Percentiles rank a stretch among this genome's conserved stretches.
These are phyloP conservation scores for Urostyla sp. DNA, from an alignment of 73 alveolate species.

Conservation along the genomic window DNA sequence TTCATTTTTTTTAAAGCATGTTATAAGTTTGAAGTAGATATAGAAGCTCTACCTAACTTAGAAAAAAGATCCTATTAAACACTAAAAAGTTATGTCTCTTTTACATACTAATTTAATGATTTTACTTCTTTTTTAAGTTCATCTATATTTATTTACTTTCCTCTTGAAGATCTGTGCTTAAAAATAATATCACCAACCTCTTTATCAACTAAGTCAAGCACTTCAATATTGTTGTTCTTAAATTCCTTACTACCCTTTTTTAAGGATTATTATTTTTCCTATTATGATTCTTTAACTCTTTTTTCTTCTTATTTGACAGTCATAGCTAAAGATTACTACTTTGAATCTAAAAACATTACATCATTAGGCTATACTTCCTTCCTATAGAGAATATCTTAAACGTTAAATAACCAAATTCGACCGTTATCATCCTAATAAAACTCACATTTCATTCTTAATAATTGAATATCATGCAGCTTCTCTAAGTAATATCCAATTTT, in stretches of 20 bases:
- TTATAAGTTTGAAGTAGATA: too few species aligned
- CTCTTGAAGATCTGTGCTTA: constrained; percentile 18
- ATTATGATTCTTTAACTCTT: not conserved
- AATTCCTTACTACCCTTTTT: not conserved
- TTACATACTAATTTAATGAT: too few species aligned
- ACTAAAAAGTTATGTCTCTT: too few species aligned
- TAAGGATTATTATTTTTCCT: not conserved
- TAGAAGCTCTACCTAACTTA: too few species aligned
- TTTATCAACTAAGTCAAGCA: constrained; percentile 18
- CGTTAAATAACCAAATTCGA: constrained; percentile 52
- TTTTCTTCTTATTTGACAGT: not conserved
- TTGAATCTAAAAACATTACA: too few species aligned
- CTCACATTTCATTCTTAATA: constrained; percentile 47
- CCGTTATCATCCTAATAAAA: constrained; percentile 59
- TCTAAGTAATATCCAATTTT: constrained; percentile 49
- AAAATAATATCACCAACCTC: constrained; percentile 28
- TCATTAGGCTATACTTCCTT: not conserved
- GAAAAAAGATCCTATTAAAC: too few species aligned
- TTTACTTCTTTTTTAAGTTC: constrained; percentile 15
- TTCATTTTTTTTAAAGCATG: too few species aligned
- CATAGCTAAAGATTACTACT: not conserved
- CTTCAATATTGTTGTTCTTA: constrained; percentile 1
- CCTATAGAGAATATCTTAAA: constrained; percentile 12
- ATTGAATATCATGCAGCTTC: constrained; percentile 31
- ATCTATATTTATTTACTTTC: constrained; percentile 20